Percentiles rank a stretch among this genome's conserved stretches.
Conservation (phyloP, 148 eudicot species). For the Camellia sinensis region DNA sequence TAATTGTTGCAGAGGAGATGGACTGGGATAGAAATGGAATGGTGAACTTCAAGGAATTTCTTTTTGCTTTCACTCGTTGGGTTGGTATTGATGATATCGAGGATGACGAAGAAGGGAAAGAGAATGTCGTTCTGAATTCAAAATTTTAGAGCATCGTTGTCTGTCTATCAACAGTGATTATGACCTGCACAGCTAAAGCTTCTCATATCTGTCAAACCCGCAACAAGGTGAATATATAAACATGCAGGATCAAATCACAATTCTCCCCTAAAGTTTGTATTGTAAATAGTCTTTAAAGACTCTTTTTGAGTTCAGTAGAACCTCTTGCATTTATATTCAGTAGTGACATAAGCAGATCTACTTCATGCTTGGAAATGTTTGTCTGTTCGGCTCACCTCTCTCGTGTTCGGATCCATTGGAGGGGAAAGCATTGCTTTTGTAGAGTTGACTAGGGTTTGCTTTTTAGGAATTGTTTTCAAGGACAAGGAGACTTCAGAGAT, state of each 20-base stretch:
- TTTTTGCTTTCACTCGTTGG: conserved; percentile 90
- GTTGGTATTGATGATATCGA: conserved; percentile 81
- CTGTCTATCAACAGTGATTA: background rate
- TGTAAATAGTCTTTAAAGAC: background rate
- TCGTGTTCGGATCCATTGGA: too few relatives aligned
- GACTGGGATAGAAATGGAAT: conserved; percentile 95
- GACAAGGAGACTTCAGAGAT: background rate
- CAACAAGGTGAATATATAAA: background rate
- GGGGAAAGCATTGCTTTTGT: background rate
- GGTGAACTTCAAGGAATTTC: conserved; percentile 88
- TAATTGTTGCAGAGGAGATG: conserved; percentile 79
- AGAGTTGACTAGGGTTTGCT: background rate
- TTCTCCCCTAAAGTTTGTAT: background rate
- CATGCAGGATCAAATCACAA: background rate
- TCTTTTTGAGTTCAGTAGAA: background rate
- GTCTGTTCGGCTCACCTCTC: too few relatives aligned
- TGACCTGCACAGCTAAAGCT: background rate
- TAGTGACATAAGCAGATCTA: background rate
- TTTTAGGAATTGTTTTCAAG: background rate
- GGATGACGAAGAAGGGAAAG: conserved; percentile 57
- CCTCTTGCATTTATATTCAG: background rate
- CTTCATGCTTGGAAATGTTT: background rate
- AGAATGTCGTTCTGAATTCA: conserved; percentile 11
- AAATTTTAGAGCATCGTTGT: background rate
- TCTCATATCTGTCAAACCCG: background rate